Evolutionary conservation across 208 protist genomes (phyloP), one percentile per base, ranked within the genome.

Genomic region (Strigomonas galati): DNA sequence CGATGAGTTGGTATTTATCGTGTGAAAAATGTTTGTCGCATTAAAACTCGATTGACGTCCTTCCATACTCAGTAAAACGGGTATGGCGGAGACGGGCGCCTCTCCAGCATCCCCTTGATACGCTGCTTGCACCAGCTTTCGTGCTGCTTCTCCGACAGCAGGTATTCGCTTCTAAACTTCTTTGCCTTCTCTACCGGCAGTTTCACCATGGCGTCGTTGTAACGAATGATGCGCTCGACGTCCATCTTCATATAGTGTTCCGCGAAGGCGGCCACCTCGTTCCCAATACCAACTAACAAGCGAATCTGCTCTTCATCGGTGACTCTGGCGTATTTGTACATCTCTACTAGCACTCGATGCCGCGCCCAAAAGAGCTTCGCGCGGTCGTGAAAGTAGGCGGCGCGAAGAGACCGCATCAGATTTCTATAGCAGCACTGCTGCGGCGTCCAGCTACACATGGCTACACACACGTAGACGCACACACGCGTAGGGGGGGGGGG

Each of bases 51-150:
- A n/a, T n/a, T n/a, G n/a, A n/a, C n/a, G n/a, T n/a, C n/a, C n/a
- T n/a, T n/a, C n/a, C 4, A 4, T 46, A 12, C 23, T 63, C 48
- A 93, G 52, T 82, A 91, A 64, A 92, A 95, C 0, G 87, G 87
- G 60, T 89, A 93, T 21, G 90, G 90, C 24, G 91, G 91, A 9
- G 85, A 78, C 19, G 91, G 91, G 7, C 91, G 71, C 5, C 85
- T 83, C 52, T 84, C 74, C 49, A 96, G 80, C 51, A 96, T 91
- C 24, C 49, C 72, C 64, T 81, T 78, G 23, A 96, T 90, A 54
- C 82, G 79, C 64, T 96, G 91, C 84, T 94, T 93, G 58, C 91
- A 94, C 86, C 87, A 94, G 32, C 83, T 87, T 21, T 94, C 85
- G 65, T 96, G 91, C 70, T 96, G 82, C 68, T 88, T 91, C 59